Conservation (phyloP, 2,329 filamentous ascomycete species). For the Scedosporium aurantiacum region DNA sequence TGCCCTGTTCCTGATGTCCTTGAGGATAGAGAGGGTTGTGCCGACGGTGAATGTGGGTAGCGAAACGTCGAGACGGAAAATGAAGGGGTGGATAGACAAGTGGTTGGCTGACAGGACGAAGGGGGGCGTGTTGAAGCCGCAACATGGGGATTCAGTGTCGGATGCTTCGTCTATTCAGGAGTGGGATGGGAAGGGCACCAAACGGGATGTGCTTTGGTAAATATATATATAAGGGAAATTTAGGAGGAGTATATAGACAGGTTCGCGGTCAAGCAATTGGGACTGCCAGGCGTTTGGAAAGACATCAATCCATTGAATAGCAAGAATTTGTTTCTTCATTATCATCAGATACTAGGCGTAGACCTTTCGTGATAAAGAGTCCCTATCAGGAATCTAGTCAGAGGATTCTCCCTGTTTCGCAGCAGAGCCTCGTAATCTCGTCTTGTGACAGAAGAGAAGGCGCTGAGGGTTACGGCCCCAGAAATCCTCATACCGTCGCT, state of each 20-base stretch:
- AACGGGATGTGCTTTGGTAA: constrained; percentile 29
- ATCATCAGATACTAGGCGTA: not conserved
- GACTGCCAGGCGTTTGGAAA: not conserved
- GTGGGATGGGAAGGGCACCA: constrained; percentile 28
- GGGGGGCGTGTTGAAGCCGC: constrained; percentile 35
- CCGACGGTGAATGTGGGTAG: constrained; percentile 80
- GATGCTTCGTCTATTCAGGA: constrained; percentile 16
- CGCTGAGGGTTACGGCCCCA: not conserved
- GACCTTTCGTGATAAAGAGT: not conserved
- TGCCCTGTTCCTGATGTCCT: constrained; percentile 80
- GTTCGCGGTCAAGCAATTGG: not conserved
- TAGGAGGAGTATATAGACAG: not conserved
- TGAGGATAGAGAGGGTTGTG: constrained; percentile 80
- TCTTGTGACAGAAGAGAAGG: not conserved
- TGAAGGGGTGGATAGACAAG: constrained; percentile 55
- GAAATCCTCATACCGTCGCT: not conserved
- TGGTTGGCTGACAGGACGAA: constrained; percentile 49
- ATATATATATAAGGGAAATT: constrained; percentile 11
- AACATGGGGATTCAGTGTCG: constrained; percentile 20
- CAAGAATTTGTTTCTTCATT: not conserved
- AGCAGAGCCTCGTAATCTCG: too few relatives aligned
- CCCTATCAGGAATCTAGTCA: not conserved
- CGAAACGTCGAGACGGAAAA: constrained; percentile 43
- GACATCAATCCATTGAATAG: constrained; percentile 1
- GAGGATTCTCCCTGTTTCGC: not conserved